Evolutionary conservation across 208 protist genomes (phyloP), one percentile per base, ranked within the genome.

Genomic region (Trypanosoma cruzi): DNA sequence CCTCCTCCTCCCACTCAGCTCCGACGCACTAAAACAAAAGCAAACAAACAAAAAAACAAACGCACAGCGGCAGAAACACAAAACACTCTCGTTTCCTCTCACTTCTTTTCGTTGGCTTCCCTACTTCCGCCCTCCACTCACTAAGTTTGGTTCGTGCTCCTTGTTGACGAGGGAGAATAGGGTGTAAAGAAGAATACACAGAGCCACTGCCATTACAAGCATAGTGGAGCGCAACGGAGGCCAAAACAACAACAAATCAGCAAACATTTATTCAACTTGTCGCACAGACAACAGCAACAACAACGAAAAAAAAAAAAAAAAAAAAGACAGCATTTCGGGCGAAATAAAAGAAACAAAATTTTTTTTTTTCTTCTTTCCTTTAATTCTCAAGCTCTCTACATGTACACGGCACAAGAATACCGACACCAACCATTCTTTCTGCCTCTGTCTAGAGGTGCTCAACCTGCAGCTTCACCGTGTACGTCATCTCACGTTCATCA

Each of bases 401-500:
- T 1, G 8, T 14, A 44, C 3, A 16, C 11, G 8, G 0, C 49
- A 26, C 16, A 54, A 8, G 24, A 28, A n/a, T 57, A 5, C 34
- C 26, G 14, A 11, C 28, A 8, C 53, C 29, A 5, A 20, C 24
- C 24, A n/a, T 5, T 26, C 26, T 18, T 26, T 31, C 26, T 26
- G 14, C 26, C 28, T 34, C 37, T 24, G 4, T 44, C n/a, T 73
- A 68, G 7, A 65, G 26, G 32, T 79, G 71, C 49, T 89, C 69
- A 0, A 89, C 85, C 7, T 79, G 60, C 1, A 95, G 61, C 22
- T 70, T 80, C 28, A 93, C 72, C 26, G 57, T 67, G 49, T 96
- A 81, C 0, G 67, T 76, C 36, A 93, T 73, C 63, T 94, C 88
- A 11, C 91, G 82, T 14, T 75, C 74, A 13, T 75, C 71, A 22